These are phyloP conservation scores for Salix caprea DNA, from an alignment of 345 rosid species.

Conservation along the genomic window DNA sequence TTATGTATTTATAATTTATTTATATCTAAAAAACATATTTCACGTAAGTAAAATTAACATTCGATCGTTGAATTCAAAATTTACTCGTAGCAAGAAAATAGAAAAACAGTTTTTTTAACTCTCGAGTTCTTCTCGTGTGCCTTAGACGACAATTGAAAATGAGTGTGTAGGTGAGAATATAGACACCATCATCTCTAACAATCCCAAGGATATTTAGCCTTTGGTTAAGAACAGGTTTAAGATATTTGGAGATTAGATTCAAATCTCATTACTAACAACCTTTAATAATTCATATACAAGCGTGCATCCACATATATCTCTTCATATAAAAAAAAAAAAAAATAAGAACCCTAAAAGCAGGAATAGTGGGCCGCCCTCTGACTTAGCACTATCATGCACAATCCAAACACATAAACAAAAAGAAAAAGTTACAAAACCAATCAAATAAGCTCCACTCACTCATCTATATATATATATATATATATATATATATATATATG, in stretches of 20 bases:
- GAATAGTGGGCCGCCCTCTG: conserved; percentile 37
- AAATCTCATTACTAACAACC: neutral
- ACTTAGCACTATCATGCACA: conserved; percentile 35
- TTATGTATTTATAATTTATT: too few species aligned
- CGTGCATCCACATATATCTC: neutral
- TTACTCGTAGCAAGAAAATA: neutral
- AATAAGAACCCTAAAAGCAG: conserved; percentile 37
- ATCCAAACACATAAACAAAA: conserved; percentile 22
- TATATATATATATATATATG: neutral
- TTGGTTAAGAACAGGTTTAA: neutral
- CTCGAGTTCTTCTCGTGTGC: neutral
- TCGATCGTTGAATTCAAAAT: too few species aligned
- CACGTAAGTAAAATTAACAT: too few species aligned
- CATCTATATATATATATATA: neutral
- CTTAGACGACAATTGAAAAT: neutral
- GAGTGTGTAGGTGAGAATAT: neutral
- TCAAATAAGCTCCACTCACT: conserved; percentile 38
- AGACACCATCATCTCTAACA: neutral
- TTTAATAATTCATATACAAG: neutral
- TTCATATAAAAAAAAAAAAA: neutral
- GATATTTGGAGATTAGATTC: neutral
- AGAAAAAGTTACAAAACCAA: conserved; percentile 11
- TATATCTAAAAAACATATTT: too few species aligned
- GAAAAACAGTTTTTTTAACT: too few species aligned
- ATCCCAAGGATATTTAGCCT: neutral